Base-by-base conservation (phyloP, 129 eudicot species). In the Saussurea involucrata region DNA sequence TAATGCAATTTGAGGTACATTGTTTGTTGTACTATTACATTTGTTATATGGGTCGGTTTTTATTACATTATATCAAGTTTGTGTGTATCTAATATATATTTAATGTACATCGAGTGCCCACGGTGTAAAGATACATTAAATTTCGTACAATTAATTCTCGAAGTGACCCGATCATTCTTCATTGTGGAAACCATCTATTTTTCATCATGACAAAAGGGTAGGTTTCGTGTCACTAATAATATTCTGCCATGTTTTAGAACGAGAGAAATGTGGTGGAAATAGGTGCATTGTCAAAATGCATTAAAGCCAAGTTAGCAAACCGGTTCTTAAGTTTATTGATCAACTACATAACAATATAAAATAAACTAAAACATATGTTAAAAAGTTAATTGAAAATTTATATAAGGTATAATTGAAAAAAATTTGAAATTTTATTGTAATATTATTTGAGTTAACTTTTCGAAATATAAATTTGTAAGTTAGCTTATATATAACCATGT, bases 1-100 rank as follows among this genome's bases (percentile, higher is more conserved):
- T 58, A 8, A 60, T 60, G 78, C 69, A 60, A 74, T 33, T 58
- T 61, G 24, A 60, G 69, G 24, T 60, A 24, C 69, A 60, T 49
- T 29, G 21, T 66, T 17, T 66, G 20, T 65, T 15, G 24, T 66
- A 17, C 42, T 2, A 4, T 29, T 6, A 28, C 1, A 66, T 34
- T 1, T 11, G 34, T 27, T 7, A 64, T 27, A 27, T 5, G 4
- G 21, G 36, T 66, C 42, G 5, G 4, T 66, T 10, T 21, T 63
- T 63, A 22, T 5, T 63, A 63, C 31, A 29, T 15, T 28, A 65
- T 7, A 6, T 65, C 20, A 49, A 1, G 20, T 66, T 13, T 24
- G 9, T 13, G 29, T 64, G 15, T 11, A 25, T 31, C 8, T 17
- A 4, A 21, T 66, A 31, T 66, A 17, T 15, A 17, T 29, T 49